Evolutionary conservation across 306 rosid species (phyloP).

Genomic region (Begonia loranthoides): DNA sequence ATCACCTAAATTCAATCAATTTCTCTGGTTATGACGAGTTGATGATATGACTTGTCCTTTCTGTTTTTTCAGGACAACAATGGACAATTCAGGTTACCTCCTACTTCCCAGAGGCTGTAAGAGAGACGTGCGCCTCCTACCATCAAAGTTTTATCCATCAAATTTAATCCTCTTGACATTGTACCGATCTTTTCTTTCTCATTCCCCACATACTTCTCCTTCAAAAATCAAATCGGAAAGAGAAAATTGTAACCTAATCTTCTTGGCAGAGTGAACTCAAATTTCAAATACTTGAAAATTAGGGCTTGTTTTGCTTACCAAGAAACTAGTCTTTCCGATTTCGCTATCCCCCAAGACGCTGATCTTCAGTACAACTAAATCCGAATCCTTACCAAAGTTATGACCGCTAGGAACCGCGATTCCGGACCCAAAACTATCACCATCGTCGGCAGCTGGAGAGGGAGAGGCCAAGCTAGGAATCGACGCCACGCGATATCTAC

Average conservation of each 20-base stretch:
- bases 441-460: neutral
- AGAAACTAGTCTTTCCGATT: neutral
- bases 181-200: constrained; percentile 19
- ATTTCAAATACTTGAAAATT: too few species aligned
- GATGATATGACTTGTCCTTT: too few species aligned
- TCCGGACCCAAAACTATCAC: neutral
- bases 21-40: neutral
- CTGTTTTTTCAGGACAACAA: too few species aligned
- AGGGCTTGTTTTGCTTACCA: neutral
- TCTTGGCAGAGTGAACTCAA: too few species aligned
- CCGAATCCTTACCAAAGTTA: neutral
- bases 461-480: constrained; percentile 14
- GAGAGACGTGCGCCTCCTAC: constrained; percentile 71
- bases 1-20: constrained; percentile 28
- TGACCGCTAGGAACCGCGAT: constrained; percentile 1
- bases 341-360: constrained; percentile 1
- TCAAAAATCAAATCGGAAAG: neutral
- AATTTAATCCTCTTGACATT: constrained; percentile 27
- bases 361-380: neutral
- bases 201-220: constrained; percentile 44
- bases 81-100: constrained; percentile 24
- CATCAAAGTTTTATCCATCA: constrained; percentile 47
- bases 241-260: neutral
- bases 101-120: constrained; percentile 74
- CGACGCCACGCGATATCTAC: constrained; percentile 33